Conservation (phyloP, 495 filamentous ascomycete genomes). For the Extremus antarcticus region DNA sequence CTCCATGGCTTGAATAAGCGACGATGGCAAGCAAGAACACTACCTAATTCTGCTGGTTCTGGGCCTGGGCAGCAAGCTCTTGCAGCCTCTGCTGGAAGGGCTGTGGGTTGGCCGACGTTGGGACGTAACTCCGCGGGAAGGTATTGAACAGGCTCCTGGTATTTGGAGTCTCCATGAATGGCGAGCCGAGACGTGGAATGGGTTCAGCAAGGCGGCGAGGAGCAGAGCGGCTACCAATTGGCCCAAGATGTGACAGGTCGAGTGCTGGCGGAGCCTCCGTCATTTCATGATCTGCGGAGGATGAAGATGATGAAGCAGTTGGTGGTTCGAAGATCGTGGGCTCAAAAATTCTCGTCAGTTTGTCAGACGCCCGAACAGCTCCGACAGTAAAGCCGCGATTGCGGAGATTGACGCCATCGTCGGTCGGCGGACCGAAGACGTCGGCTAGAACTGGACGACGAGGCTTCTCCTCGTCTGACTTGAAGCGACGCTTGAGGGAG, state of each 20-base stretch:
- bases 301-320: not conserved
- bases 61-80: conserved; percentile 5
- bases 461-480: conserved; percentile 37
- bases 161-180: conserved; percentile 23
- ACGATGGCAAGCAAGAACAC: too few species aligned
- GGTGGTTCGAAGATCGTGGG: conserved; percentile 10
- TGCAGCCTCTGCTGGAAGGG: conserved; percentile 17
- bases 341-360: conserved; percentile 24
- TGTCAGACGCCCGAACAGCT: conserved; percentile 32
- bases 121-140: conserved; percentile 29
- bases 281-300: conserved; percentile 10
- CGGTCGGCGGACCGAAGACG: conserved; percentile 34
- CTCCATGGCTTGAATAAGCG: too few species aligned
- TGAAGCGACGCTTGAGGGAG: conserved; percentile 43
- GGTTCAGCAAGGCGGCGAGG: conserved; percentile 19
- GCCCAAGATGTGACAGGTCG: conserved; percentile 1
- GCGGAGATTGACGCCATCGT: conserved; percentile 35
- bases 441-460: conserved; percentile 39
- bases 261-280: conserved; percentile 8
- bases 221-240: conserved; percentile 9
- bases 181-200: conserved; percentile 30
- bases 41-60: not conserved
- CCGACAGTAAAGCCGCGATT: conserved; percentile 52
- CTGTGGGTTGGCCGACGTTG: conserved; percentile 14
- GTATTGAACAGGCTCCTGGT: conserved; percentile 24